Evolutionary conservation across 2,329 filamentous ascomycete genomes (phyloP).

Genomic region (Penicillium sp.): DNA sequence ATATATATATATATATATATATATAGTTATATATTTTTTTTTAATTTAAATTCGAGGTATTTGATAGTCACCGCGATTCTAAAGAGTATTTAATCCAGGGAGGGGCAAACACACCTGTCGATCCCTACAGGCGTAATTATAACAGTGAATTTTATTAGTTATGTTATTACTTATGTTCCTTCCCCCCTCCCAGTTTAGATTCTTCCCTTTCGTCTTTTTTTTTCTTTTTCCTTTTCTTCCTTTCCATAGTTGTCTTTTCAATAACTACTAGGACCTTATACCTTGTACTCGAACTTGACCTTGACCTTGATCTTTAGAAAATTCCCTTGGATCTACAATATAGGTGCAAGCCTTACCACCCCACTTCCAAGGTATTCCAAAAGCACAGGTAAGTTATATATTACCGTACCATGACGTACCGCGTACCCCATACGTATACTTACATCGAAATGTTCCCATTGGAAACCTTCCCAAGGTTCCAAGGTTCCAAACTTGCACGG

Average conservation of each 20-base stretch:
- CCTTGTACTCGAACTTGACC: neutral
- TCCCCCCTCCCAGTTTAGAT: neutral
- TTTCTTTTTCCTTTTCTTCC: too few relatives aligned
- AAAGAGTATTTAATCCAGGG: slow-evolving; percentile 12
- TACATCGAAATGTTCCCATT: neutral
- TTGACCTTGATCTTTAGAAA: neutral
- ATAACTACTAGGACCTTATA: neutral
- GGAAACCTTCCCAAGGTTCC: too few relatives aligned
- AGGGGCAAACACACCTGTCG: slow-evolving; percentile 23
- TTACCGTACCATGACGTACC: neutral
- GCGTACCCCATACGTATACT: neutral
- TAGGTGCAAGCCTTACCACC: neutral
- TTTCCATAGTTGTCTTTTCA: neutral
- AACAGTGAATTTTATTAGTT: slow-evolving; percentile 1
- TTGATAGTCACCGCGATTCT: neutral
- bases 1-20: too few relatives aligned
- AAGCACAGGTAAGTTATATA: neutral
- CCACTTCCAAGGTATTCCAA: neutral
- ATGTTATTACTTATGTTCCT: neutral
- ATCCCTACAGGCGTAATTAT: slow-evolving; percentile 10
- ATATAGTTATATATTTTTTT: too few relatives aligned
- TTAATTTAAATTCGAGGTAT: neutral
- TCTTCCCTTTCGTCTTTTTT: neutral
- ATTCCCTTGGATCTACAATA: neutral
- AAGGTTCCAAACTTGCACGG: neutral